phyloP scores from a whole-genome alignment of 2,329 filamentous ascomycete species.

The Sporothrix euskadiensis region DNA sequence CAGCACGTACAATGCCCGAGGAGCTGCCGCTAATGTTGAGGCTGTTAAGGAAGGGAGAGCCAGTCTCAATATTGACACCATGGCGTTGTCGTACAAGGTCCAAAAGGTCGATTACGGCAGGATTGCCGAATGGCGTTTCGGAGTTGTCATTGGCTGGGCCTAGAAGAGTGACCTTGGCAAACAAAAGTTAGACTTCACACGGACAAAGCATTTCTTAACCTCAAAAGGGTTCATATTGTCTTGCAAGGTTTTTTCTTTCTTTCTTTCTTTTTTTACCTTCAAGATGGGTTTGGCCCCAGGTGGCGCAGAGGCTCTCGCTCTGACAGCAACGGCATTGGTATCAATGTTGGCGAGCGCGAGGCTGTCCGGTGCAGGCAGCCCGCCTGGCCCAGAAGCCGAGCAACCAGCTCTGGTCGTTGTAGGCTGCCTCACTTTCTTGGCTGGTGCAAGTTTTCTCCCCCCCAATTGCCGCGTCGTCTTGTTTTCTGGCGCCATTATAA shows the following conservation, averaged over 20 bases:
- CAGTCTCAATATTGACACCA: conserved; percentile 17
- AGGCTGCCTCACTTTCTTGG: not conserved
- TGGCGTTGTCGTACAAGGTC: conserved; percentile 22
- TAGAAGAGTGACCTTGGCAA: conserved; percentile 5
- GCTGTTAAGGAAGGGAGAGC: conserved; percentile 41
- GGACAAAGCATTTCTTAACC: not conserved
- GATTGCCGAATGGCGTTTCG: not conserved
- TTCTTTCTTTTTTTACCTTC: not conserved
- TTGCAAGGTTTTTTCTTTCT: not conserved
- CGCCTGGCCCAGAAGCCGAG: not conserved
- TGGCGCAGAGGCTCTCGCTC: not conserved
- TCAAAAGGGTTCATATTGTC: not conserved
- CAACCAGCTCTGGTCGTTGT: not conserved
- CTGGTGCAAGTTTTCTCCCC: not conserved
- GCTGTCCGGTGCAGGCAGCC: not conserved
- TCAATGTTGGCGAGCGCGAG: not conserved
- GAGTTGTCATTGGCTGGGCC: not conserved
- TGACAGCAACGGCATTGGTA: not conserved
- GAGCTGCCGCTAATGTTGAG: not conserved
- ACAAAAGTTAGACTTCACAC: not conserved
- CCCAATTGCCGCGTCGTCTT: conserved; percentile 66
- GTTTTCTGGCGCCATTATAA: conserved; percentile 61
- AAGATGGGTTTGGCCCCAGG: not conserved
- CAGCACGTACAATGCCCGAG: not conserved
- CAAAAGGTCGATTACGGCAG: conserved; percentile 4